Evolutionary conservation across 2,329 filamentous ascomycete genomes (phyloP), one percentile per base, ranked within the genome.

Genomic region (Beauveria sp.): DNA sequence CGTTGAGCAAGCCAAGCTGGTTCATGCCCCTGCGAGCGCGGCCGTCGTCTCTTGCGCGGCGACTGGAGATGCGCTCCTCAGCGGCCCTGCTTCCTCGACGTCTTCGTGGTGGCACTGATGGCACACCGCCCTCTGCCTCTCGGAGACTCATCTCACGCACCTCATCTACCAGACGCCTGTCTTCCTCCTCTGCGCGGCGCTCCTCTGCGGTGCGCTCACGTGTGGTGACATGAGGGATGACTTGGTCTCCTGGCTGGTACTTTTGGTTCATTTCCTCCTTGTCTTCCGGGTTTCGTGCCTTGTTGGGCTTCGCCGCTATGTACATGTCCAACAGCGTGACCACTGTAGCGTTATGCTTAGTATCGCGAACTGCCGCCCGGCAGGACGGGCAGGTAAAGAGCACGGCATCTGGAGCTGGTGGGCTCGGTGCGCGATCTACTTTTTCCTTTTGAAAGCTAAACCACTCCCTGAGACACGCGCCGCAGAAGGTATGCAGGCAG

Each of bases 401-500:
- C 65, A 75, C 67, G 69, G 79, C 63, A 68, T 81, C 70, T 66
- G 80, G 70, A 58, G 78, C 67, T 65, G 84, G 79, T 47, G 79
- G 77, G 12, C 75, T 75, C 14, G 80, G 81, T 2, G 77, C 75
- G 62, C 74, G 77, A 65, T 81, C 82, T 49, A 82, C 82, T 16
- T 80, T 79, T 34, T 81, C 78, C 43, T 87, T 86, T 73, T 96
- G 91, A 74, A 86, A 95, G 65, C 81, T 79, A 72, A 98, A 99
- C 95, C 95, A 99, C 78, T 96, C 91, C 74, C 96, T 96, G 63
- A 98, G 75, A 72, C 95, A 99, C 45, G 90, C 89, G 65, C 93
- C 95, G 78, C 95, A 99, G 75, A 96, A 99, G 51, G 93, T 97
- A 76, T 96, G 92, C 50, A 96, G 84, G 72, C 92, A 96, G 78